Evolutionary conservation across 202 grass and related monocot genomes (phyloP).

Genomic region (Elaeis oleifera): DNA sequence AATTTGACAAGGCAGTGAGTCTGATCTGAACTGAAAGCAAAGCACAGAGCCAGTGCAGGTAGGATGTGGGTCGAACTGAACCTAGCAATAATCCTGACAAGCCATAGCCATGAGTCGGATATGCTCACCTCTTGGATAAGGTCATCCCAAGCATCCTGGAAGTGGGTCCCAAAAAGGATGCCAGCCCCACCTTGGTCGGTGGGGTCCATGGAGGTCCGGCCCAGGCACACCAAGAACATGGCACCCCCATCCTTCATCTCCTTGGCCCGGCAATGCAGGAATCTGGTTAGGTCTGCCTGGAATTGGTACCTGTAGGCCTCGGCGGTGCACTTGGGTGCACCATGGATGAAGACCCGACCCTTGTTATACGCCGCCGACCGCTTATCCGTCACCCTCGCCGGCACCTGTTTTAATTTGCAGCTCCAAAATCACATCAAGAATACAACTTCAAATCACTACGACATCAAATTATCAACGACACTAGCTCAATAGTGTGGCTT

Average conservation of each 20-base stretch:
- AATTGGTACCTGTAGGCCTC: constrained; percentile 28
- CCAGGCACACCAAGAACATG: constrained; percentile 26
- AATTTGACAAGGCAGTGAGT: too few relatives aligned
- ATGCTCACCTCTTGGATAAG: constrained; percentile 16
- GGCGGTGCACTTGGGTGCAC: constrained; percentile 15
- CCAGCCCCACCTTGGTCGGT: constrained; percentile 13
- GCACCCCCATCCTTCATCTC: constrained; percentile 22
- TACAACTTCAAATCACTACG: too few relatives aligned
- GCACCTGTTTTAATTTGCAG: neutral
- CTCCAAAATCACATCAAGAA: too few relatives aligned
- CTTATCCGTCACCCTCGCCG: constrained; percentile 13
- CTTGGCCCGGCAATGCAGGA: constrained; percentile 9
- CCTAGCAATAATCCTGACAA: too few relatives aligned
- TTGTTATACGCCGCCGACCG: constrained; percentile 11
- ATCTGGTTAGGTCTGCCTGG: constrained; percentile 5
- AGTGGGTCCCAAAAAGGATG: constrained; percentile 2
- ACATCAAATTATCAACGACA: too few relatives aligned
- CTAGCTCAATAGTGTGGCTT: too few relatives aligned
- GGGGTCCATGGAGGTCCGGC: constrained; percentile 7
- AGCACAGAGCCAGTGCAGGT: too few relatives aligned
- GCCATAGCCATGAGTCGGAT: too few relatives aligned
- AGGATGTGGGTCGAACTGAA: too few relatives aligned
- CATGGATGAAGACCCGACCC: constrained; percentile 30
- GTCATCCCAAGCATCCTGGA: constrained; percentile 28
- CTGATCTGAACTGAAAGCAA: too few relatives aligned